These are phyloP conservation scores for Rhodotorula sp. DNA, from an alignment of 1,284 basidiomycete species.

Conservation along the genomic window DNA sequence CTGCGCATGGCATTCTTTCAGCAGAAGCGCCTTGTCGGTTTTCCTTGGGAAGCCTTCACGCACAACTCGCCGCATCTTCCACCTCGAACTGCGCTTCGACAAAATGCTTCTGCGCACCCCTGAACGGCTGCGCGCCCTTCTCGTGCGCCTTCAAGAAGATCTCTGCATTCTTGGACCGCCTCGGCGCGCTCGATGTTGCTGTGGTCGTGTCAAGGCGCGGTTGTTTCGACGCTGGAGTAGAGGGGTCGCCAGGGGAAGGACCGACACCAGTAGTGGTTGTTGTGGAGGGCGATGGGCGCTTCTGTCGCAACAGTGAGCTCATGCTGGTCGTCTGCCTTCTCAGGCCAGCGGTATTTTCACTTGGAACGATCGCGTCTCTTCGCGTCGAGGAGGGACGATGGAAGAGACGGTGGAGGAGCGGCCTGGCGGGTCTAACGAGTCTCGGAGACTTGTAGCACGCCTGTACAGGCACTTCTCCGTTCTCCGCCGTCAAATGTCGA, in stretches of 20 bases:
- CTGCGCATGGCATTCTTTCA: neutral
- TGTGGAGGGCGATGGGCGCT: no score
- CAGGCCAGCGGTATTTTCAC: no score
- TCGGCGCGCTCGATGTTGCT: neutral
- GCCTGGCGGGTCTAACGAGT: no score
- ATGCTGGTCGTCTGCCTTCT: no score
- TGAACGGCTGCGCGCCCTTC: neutral
- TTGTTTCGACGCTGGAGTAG: neutral
- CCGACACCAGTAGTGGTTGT: no score
- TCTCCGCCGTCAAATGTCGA: no score
- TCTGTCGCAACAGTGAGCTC: no score
- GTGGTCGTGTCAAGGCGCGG: neutral
- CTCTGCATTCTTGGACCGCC: neutral
- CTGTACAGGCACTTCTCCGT: no score
- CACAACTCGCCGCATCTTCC: slow-evolving; percentile 11
- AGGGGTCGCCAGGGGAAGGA: neutral
- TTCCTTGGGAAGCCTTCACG: neutral
- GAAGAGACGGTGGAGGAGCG: no score
- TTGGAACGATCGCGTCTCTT: no score
- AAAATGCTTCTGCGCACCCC: neutral
- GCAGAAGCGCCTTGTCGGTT: rapidly evolving
- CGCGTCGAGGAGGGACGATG: no score
- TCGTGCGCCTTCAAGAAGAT: slow-evolving; percentile 10
- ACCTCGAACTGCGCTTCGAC: slow-evolving; percentile 16
- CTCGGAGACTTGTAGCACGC: no score